Base-by-base conservation (phyloP, 176 grass and related monocot species). In the Phragmites australis region DNA sequence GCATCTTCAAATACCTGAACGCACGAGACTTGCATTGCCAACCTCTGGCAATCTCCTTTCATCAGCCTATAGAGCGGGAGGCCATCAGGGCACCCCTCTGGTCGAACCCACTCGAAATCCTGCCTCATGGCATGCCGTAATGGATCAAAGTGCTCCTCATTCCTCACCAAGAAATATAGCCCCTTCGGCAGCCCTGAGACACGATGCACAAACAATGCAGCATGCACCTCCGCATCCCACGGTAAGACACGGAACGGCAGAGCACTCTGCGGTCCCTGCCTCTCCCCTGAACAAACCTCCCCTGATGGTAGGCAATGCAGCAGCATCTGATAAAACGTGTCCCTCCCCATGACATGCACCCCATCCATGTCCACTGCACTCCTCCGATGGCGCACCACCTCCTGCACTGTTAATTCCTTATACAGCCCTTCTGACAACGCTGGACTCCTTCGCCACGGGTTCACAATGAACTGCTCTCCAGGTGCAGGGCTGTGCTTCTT, bases 171-270 rank as follows among this genome's bases (percentile, higher is more conserved):
- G 82, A 97, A 94, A 70, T 97, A 97, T 41, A 97, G 50, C 26
- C 94, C 94, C 41, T 79, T 92, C 6, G 88, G 87, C n/a, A 97
- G 68, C 30, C 83, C 89, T 8, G 72, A 67, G 39, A 97, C 69
- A 5, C 87, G 84, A 77, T 94, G 94, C 68, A 94, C 94, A 80
- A 94, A 94, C 55, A 97, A 51, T 9, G 82, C 89, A 0, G 92
- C 89, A 68, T 97, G 94, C 55, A 97, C 91, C 80, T 97, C 89
- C 5, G 94, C 89, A 37, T 97, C 91, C 94, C 94, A 97, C 1
- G 85, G 81, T 48, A 97, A 81, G 51, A 92, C 85, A 18, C 87
- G 85, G 57, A 97, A 97, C 1, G 94, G 94, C 21, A 97, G 26
- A 9, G 94, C 67, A 5, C 43, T 84, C 73, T 94, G 91, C 31